Conservation (phyloP, 345 rosid genomes). For the Ceriops tagal region DNA sequence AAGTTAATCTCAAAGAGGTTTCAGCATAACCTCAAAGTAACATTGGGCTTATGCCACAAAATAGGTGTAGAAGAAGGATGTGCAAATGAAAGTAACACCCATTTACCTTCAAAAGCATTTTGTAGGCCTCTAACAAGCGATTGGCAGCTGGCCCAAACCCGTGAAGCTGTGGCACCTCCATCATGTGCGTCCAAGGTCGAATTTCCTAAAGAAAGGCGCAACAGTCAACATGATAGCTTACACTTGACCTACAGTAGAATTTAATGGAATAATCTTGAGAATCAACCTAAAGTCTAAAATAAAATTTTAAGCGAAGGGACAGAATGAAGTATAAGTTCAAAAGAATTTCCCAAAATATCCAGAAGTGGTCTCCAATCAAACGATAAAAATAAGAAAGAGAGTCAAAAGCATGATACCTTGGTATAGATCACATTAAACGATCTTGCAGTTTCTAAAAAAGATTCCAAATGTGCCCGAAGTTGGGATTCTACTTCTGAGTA, state of each 20-base stretch:
- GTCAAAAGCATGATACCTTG: slow-evolving; percentile 47
- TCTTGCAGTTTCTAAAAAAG: slow-evolving; percentile 90
- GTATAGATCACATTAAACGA: slow-evolving; percentile 90
- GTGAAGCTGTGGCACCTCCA: slow-evolving; percentile 99
- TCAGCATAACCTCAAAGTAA: no score
- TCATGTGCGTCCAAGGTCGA: slow-evolving; percentile 99
- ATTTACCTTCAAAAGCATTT: slow-evolving; percentile 89
- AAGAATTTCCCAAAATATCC: background rate
- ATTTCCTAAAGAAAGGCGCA: slow-evolving; percentile 48
- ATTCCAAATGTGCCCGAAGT: slow-evolving; percentile 72
- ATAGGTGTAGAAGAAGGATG: no score
- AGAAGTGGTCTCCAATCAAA: background rate
- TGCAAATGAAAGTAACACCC: no score
- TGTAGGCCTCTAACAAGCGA: slow-evolving; percentile 93
- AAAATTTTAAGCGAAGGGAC: background rate
- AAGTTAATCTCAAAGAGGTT: no score
- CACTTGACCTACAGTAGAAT: background rate
- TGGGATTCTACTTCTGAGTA: slow-evolving; percentile 83
- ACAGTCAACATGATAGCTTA: background rate
- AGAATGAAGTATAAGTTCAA: background rate
- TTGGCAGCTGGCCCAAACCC: slow-evolving; percentile 98
- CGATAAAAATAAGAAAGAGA: background rate
- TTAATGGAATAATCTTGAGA: background rate
- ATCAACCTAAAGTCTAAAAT: background rate
- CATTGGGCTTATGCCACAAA: no score